A percentile compares a stretch with the other conserved stretches of the same genome.
Evolutionary conservation across 1,284 basidiomycete genomes (phyloP).

Genomic region (Puccinia triticina): DNA sequence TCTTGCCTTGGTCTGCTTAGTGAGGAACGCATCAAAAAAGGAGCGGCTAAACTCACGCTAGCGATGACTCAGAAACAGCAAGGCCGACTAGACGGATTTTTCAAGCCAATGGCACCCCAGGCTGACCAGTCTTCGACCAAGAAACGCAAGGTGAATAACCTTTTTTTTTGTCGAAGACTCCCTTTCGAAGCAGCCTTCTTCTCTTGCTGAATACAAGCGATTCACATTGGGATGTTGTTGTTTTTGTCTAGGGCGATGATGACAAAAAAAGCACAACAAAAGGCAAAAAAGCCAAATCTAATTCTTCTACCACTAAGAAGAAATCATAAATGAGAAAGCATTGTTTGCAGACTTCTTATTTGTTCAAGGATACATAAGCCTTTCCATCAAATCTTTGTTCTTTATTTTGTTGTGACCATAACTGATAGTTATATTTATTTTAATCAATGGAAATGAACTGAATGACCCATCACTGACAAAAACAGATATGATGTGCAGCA

Average conservation of each 20-base stretch:
- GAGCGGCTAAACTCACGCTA: conserved; percentile 87
- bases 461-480: too few relatives aligned
- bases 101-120: conserved; percentile 65
- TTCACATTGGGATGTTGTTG: too few relatives aligned
- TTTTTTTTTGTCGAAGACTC: neutral
- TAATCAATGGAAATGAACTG: too few relatives aligned
- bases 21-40: conserved; percentile 93
- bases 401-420: too few relatives aligned
- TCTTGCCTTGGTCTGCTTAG: conserved; percentile 62
- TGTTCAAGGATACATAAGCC: too few relatives aligned
- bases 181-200: neutral
- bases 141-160: conserved; percentile 43
- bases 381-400: too few relatives aligned
- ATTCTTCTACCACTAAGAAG: neutral
- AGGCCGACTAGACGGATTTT: conserved; percentile 93
- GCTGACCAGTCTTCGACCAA: conserved; percentile 52
- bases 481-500: too few relatives aligned
- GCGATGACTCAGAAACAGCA: conserved; percentile 90
- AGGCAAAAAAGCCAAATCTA: conserved; percentile 26
- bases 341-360: too few relatives aligned
- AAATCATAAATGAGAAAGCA: neutral
- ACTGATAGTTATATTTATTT: too few relatives aligned
- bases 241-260: conserved; percentile 14
- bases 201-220: neutral
- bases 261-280: conserved; percentile 18